Base-by-base conservation (phyloP, 2,329 filamentous ascomycete genomes). In the Albifimbria verrucaria region DNA sequence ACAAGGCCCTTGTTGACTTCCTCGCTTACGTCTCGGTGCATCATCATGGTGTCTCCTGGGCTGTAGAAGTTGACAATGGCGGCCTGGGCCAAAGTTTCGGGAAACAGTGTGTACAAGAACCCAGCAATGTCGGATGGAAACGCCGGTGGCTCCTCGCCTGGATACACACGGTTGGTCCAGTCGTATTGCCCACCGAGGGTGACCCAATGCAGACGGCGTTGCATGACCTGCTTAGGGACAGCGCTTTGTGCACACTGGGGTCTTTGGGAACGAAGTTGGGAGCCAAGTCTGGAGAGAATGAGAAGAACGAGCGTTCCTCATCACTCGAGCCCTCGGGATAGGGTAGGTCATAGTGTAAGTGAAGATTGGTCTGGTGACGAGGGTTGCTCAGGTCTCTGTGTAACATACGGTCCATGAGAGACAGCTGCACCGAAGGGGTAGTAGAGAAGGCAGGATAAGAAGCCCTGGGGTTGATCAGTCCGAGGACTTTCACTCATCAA, bases 101-200 rank as follows among this genome's bases (percentile, higher is more conserved):
- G 89, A 60, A 96, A 97, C 0, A 94, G 70, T 0, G 72, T 72
- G 52, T 84, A 77, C 1, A 97, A 73, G 7, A 96, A 80, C 1
- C 66, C 68, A 4, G 84, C 83, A 48, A 95, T 79, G 64, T 96
- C 91, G 1, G 68, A 41, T 0, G 93, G 92, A 61, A 97, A 97
- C 0, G 73, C 63, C 0, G 90, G 90, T 1, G 89, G 86, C 3
- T 68, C 55, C n/a, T 80, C 77, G 10, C 76, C 68, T 0, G 92
- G 92, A 65, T 97, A 97, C 12, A 83, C 74, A 59, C 96, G 92
- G 52, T 84, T 82, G 0, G 92, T 95, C 94, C 93, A 97, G 73
- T 97, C 90, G 69, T 97, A 97, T 69, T 97, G 94, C 0, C 92
- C 93, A 48, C 94, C 94, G 3, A 99, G 81, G 0, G 93, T 97